Evolutionary conservation across 495 filamentous ascomycete genomes (phyloP).

Genomic region (Xylaria castorea): DNA sequence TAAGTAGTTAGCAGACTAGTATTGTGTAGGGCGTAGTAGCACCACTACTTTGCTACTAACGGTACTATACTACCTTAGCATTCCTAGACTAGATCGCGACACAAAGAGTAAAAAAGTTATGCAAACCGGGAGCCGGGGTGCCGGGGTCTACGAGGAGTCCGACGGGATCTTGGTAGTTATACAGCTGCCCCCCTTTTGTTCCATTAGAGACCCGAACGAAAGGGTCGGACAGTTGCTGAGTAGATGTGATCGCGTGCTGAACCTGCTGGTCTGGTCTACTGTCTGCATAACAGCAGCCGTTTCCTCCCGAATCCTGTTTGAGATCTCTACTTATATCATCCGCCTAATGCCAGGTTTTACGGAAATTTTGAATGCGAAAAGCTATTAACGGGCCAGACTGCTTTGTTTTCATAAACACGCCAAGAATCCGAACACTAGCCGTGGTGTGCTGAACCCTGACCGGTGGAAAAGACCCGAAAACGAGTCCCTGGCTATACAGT

Average conservation of each 20-base stretch:
- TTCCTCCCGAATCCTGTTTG: neutral
- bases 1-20: no score
- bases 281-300: neutral
- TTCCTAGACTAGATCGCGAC: neutral
- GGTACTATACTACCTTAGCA: neutral
- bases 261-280: neutral
- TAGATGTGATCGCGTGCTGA: conserved; percentile 5
- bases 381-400: neutral
- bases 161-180: conserved; percentile 19
- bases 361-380: neutral
- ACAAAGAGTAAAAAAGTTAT: conserved; percentile 5
- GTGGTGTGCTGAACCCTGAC: conserved; percentile 6
- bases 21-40: neutral
- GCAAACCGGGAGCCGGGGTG: conserved; percentile 21
- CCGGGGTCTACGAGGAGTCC: conserved; percentile 28
- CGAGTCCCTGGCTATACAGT: neutral
- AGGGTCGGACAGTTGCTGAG: conserved; percentile 1
- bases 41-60: neutral
- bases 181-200: neutral
- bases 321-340: neutral
- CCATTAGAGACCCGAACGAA: neutral
- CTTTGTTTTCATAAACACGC: conserved; percentile 2
- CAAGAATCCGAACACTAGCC: neutral
- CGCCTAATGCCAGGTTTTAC: neutral
- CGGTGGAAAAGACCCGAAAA: neutral